Base-by-base conservation (phyloP, 805 yeast genomes). In the Kluyveromyces dobzhanskii region DNA sequence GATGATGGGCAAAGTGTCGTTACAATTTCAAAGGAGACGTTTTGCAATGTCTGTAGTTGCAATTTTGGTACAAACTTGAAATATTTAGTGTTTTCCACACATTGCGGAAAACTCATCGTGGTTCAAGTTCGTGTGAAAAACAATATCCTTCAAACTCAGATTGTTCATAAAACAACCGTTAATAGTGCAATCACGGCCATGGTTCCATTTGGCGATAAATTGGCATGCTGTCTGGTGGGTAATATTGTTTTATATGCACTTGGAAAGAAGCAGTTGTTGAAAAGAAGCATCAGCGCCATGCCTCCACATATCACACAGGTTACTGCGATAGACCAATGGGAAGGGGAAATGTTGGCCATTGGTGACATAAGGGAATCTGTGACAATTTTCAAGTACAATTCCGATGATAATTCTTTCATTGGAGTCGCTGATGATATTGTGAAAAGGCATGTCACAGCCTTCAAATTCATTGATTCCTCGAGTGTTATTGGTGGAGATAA, bases 401-500 rank as follows among this genome's bases (percentile, higher is more conserved):
- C 67, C 0, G 47, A 50, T 2, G 56, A 53, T 3, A 73, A 75
- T 45, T 61, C 53, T 16, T 83, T 90, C 49, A 52, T 75, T 6
- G 73, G 81, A 2, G 64, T 88, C 41, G 78, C 77, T 1, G 87
- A 78, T 51, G 97, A 92, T 59, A 57, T 69, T 0, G 61, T 80
- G 28, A 68, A 78, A 25, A 65, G 96, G 24, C 83, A 81, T 51
- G 69, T 81, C 3, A 80, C 94, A 0, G 49, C 77, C 2, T 48
- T 81, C 31, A 53, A 67, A 3, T 61, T 75, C 46, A 60, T 92
- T 4, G 97, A 92, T 55, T 73, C 76, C 44, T 77, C 76, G 40
- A 86, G 96, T 0, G 74, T 83, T 1, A 64, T 82, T 30, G 85
- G 85, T 1, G 95, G 95, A 11, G 97, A 92, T 56, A 80, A 78